These are phyloP conservation scores for Colletotrichum eremochloae DNA, from an alignment of 2,329 filamentous ascomycete species.

Conservation along the genomic window DNA sequence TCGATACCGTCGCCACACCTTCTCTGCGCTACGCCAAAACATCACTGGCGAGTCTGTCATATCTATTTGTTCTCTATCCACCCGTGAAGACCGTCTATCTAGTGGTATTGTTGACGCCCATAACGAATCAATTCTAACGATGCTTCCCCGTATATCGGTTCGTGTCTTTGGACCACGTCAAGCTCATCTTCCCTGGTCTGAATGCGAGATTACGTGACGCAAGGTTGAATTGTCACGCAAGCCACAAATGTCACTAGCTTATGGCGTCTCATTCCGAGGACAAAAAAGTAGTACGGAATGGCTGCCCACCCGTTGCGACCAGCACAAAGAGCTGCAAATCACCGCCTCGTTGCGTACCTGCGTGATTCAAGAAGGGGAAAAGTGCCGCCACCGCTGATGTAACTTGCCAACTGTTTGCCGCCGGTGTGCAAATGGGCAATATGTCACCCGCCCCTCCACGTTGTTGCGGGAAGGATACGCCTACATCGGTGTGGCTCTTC, in stretches of 20 bases:
- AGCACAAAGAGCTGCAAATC: neutral
- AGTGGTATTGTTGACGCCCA: neutral
- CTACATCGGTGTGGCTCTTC: neutral
- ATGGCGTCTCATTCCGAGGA: constrained; percentile 25
- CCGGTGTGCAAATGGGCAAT: neutral
- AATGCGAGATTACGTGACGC: neutral
- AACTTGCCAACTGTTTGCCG: neutral
- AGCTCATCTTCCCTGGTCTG: neutral
- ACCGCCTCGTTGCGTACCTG: constrained; percentile 27
- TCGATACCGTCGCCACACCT: neutral
- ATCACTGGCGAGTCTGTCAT: neutral
- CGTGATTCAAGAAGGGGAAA: constrained; percentile 13
- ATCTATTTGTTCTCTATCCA: neutral
- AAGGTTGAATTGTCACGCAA: constrained; percentile 1
- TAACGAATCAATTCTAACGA: neutral
- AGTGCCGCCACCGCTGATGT: constrained; percentile 1
- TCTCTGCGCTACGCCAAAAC: neutral
- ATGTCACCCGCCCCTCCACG: neutral
- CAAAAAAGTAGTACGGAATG: constrained; percentile 14
- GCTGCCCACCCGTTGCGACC: constrained; percentile 7
- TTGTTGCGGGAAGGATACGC: constrained; percentile 12
- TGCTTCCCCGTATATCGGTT: neutral
- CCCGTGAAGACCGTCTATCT: too few relatives aligned
- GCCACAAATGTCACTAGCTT: constrained; percentile 36
- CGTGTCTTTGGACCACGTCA: neutral